These are phyloP conservation scores for Pyrenochaeta sp. DNA, from an alignment of 2,329 filamentous ascomycete genomes.

Conservation along the genomic window DNA sequence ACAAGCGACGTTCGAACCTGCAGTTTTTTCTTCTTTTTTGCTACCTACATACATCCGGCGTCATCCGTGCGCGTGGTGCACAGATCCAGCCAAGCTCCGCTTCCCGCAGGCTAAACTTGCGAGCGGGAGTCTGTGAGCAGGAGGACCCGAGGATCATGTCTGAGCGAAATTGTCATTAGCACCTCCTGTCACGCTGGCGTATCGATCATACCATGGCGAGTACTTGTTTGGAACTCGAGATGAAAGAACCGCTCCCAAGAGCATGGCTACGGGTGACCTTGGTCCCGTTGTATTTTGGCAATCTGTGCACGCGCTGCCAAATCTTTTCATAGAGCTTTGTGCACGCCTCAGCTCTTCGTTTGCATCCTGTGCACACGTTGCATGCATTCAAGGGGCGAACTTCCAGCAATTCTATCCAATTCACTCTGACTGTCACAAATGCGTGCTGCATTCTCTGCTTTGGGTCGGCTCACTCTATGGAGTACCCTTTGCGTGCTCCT, in stretches of 20 bases:
- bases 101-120: constrained; percentile 45
- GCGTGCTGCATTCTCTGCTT: not conserved
- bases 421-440: too few relatives aligned
- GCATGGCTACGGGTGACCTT: constrained; percentile 16
- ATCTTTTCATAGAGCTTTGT: constrained; percentile 5
- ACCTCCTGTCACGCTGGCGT: constrained; percentile 30
- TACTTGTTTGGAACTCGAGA: constrained; percentile 17
- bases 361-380: not conserved
- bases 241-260: constrained; percentile 18
- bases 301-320: constrained; percentile 13
- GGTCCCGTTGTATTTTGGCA: constrained; percentile 12
- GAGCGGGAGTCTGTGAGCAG: constrained; percentile 45
- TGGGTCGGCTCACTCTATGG: not conserved
- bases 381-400: constrained; percentile 10
- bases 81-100: constrained; percentile 35
- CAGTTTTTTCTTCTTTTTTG: constrained; percentile 37
- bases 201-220: constrained; percentile 22
- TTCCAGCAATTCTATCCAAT: too few relatives aligned
- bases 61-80: constrained; percentile 44
- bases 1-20: constrained; percentile 38
- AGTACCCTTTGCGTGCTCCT: not conserved
- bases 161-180: constrained; percentile 33
- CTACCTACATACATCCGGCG: constrained; percentile 34
- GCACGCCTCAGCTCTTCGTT: constrained; percentile 2
- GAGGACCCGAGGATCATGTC: constrained; percentile 38